A percentile compares a stretch with the other conserved stretches of the same genome.
Conservation (phyloP, 2,329 filamentous ascomycete species). For the Sporothrix brunneoviolacea region DNA sequence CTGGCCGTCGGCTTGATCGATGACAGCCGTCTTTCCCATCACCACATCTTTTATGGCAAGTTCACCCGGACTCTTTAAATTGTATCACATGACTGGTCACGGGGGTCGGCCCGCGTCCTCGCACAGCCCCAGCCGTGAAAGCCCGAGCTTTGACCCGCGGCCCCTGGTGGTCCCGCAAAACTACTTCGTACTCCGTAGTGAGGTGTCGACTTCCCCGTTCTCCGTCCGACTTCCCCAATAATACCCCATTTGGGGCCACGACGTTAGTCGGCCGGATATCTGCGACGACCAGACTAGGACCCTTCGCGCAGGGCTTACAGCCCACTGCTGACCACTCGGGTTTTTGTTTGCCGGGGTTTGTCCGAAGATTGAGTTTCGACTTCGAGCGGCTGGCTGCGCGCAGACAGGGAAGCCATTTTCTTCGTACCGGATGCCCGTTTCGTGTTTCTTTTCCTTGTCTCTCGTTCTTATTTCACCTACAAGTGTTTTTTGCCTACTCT, state of each 20-base stretch:
- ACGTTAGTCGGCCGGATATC: too few species aligned
- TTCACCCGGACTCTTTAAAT: too few species aligned
- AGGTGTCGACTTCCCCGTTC: slow-evolving; percentile 9
- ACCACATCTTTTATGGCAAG: too few species aligned
- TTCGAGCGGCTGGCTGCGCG: not conserved
- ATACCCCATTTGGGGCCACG: not conserved
- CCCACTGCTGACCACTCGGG: not conserved
- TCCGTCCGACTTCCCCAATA: slow-evolving; percentile 8
- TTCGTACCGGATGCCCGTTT: not conserved
- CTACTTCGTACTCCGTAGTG: too few species aligned
- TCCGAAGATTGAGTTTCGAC: not conserved
- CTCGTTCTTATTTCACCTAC: not conserved
- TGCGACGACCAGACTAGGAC: too few species aligned
- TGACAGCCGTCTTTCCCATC: too few species aligned
- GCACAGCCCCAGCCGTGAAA: too few species aligned
- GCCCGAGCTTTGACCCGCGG: too few species aligned
- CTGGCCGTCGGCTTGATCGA: too few species aligned
- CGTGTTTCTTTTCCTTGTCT: not conserved
- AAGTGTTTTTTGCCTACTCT: not conserved
- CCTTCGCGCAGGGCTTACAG: not conserved
- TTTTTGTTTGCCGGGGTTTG: slow-evolving; percentile 7
- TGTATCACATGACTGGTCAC: too few species aligned
- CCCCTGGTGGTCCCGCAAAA: too few species aligned
- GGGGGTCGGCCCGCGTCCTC: too few species aligned
- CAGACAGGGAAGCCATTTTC: not conserved